These are phyloP conservation scores for Penicillium sp. DNA, from an alignment of 2,329 filamentous ascomycete genomes.

Conservation along the genomic window DNA sequence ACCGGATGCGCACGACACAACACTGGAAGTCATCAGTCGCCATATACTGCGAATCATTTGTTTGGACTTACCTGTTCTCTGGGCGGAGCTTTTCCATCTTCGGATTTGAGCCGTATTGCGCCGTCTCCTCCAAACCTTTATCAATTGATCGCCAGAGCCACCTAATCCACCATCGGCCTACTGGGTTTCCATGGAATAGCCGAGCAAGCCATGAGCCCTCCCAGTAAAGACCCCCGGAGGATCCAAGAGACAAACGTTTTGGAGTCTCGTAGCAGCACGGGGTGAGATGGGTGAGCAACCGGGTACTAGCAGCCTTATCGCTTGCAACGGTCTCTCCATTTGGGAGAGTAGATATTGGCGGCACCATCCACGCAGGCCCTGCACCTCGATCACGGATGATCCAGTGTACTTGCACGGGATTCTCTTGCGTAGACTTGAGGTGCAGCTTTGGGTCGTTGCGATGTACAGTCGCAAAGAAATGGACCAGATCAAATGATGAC, in stretches of 20 bases:
- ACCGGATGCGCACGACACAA: slow-evolving; percentile 19
- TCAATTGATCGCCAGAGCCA: slow-evolving; percentile 22
- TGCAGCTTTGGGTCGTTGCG: slow-evolving; percentile 12
- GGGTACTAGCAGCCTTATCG: slow-evolving; percentile 24
- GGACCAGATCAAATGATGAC: slow-evolving; percentile 27
- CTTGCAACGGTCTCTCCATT: slow-evolving; percentile 19
- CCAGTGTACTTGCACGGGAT: slow-evolving; percentile 25
- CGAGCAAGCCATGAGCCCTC: slow-evolving; percentile 24
- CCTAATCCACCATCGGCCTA: slow-evolving; percentile 21
- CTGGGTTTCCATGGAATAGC: slow-evolving; percentile 20
- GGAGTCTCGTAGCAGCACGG: slow-evolving; percentile 20
- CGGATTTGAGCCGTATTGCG: slow-evolving; percentile 15
- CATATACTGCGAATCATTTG: no score
- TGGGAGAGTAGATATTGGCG: slow-evolving; percentile 18
- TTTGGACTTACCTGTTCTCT: slow-evolving; percentile 11
- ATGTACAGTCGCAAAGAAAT: slow-evolving; percentile 27
- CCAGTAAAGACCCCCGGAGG: slow-evolving; percentile 3
- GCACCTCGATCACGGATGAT: slow-evolving; percentile 21
- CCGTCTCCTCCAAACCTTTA: slow-evolving; percentile 8
- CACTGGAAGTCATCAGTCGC: slow-evolving; percentile 6
- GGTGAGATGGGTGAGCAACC: slow-evolving; percentile 18
- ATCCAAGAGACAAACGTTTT: slow-evolving; percentile 8
- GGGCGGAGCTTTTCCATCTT: slow-evolving; percentile 25
- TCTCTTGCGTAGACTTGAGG: slow-evolving; percentile 2
- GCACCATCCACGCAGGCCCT: slow-evolving; percentile 26